phyloP scores from a whole-genome alignment of 768 basidiomycete species.

The Lactarius akahatsu region DNA sequence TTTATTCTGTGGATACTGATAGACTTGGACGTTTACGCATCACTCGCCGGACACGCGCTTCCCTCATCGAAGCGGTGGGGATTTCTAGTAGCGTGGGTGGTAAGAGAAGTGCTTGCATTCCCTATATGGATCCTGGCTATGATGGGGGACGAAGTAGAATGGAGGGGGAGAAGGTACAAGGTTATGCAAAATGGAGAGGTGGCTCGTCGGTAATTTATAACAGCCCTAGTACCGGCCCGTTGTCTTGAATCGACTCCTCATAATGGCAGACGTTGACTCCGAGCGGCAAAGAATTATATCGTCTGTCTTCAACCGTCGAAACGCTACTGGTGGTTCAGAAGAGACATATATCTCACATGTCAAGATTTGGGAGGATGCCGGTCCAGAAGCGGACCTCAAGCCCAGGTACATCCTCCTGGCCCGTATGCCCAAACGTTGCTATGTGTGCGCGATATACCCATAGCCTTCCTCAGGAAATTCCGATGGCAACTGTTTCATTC shows the following conservation, averaged over 20 bases:
- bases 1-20: conserved; percentile 69
- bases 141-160: conserved; percentile 73
- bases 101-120: conserved; percentile 78
- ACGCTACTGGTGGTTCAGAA: conserved; percentile 58
- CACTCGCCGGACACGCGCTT: conserved; percentile 67
- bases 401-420: conserved; percentile 89
- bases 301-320: conserved; percentile 79
- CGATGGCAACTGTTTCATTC: conserved; percentile 69
- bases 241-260: conserved; percentile 3
- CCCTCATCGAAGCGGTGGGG: conserved; percentile 46
- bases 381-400: conserved; percentile 68
- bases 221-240: conserved; percentile 11
- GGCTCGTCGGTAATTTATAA: conserved; percentile 2
- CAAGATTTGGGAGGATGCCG: conserved; percentile 91
- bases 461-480: conserved; percentile 48
- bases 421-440: conserved; percentile 55
- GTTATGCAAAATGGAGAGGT: conserved; percentile 66
- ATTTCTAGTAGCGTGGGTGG: conserved; percentile 77
- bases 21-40: conserved; percentile 80
- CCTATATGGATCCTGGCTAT: conserved; percentile 89
- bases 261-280: conserved; percentile 47
- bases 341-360: conserved; percentile 86
- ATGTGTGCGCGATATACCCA: conserved; percentile 9
- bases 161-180: conserved; percentile 82
- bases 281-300: conserved; percentile 70